phyloP scores from a whole-genome alignment of 2,329 filamentous ascomycete species.

The Clonostachys sp. region DNA sequence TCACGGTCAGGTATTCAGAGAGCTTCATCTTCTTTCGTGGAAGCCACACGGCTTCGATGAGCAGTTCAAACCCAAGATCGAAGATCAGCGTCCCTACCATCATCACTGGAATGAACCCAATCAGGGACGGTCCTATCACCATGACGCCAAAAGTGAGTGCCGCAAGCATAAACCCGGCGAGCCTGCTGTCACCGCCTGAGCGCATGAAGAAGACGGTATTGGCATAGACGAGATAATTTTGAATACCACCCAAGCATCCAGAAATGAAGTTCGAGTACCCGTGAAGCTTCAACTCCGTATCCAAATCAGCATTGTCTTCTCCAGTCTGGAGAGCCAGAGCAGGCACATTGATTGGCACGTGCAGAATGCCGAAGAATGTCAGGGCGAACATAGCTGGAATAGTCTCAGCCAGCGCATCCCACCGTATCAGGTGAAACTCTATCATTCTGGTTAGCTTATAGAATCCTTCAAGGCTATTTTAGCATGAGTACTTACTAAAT shows the following conservation, averaged over 20 bases:
- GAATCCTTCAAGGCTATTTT: not conserved
- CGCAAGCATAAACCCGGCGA: constrained; percentile 84
- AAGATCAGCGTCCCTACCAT: constrained; percentile 96
- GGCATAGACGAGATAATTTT: constrained; percentile 96
- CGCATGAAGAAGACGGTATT: constrained; percentile 97
- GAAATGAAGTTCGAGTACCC: constrained; percentile 91
- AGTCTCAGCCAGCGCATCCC: constrained; percentile 76
- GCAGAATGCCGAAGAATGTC: constrained; percentile 94
- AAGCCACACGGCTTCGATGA: constrained; percentile 82
- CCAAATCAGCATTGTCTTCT: constrained; percentile 87
- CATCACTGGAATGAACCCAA: constrained; percentile 94
- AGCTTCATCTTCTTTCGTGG: constrained; percentile 84
- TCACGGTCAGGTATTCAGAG: constrained; percentile 84
- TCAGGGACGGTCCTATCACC: constrained; percentile 79
- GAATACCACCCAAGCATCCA: constrained; percentile 79
- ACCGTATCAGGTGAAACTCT: constrained; percentile 81
- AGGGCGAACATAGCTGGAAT: constrained; percentile 94
- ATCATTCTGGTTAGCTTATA: not conserved
- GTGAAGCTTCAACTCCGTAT: constrained; percentile 87
- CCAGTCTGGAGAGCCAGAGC: constrained; percentile 85
- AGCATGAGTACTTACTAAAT: constrained; percentile 62
- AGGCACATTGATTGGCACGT: constrained; percentile 97
- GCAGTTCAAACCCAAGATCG: constrained; percentile 85
- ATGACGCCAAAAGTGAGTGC: constrained; percentile 75
- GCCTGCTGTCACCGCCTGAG: constrained; percentile 80